These are phyloP conservation scores for Panaeolus cyanescens DNA, from an alignment of 768 basidiomycete genomes.

Conservation along the genomic window DNA sequence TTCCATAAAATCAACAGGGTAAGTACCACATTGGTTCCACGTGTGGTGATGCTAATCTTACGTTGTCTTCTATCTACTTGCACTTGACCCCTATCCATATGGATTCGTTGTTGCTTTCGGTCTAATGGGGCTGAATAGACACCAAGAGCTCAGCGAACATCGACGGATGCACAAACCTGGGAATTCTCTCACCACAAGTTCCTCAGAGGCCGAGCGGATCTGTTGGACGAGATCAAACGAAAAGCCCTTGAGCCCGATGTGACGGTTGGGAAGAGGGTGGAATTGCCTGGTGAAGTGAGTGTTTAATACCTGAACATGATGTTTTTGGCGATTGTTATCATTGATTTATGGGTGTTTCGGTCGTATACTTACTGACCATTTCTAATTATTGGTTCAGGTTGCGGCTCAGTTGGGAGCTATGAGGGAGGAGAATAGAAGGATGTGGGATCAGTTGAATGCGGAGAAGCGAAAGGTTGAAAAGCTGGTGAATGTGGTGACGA, in stretches of 20 bases:
- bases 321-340: conserved; percentile 1
- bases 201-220: conserved; percentile 75
- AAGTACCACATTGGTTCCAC: conserved; percentile 22
- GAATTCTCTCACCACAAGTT: conserved; percentile 91
- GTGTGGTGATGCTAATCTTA: conserved; percentile 4
- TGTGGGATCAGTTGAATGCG: conserved; percentile 54
- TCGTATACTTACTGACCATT: conserved; percentile 19
- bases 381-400: conserved; percentile 34
- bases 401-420: conserved; percentile 67
- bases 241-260: conserved; percentile 85
- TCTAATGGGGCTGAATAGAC: conserved; percentile 45
- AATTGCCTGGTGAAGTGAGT: conserved; percentile 79
- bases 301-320: conserved; percentile 10
- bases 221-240: conserved; percentile 84
- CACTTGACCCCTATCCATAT: background rate
- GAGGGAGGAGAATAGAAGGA: conserved; percentile 69
- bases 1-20: conserved; percentile 94
- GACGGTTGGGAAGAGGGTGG: conserved; percentile 67
- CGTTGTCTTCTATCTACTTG: conserved; percentile 3
- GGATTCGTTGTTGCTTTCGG: background rate
- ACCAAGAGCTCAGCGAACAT: conserved; percentile 80
- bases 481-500: conserved; percentile 57
- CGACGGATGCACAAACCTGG: conserved; percentile 82
- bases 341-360: conserved; percentile 1
- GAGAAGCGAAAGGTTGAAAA: conserved; percentile 67